Conservation (phyloP, 768 basidiomycete species). For the Boletus rex-veris region DNA sequence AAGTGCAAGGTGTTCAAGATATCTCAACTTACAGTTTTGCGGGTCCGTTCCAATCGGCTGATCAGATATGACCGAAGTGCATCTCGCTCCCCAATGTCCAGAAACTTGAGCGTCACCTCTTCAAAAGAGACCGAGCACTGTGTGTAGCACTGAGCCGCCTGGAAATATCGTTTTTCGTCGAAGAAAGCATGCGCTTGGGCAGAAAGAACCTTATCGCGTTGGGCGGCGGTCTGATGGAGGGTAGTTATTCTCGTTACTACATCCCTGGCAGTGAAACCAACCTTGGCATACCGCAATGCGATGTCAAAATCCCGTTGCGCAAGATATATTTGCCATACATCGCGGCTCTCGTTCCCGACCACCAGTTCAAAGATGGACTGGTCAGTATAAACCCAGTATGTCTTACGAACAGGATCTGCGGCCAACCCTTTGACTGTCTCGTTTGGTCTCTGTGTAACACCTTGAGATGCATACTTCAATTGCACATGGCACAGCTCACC, state of each 20-base stretch:
- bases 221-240: conserved; percentile 67
- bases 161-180: conserved; percentile 76
- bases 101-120: conserved; percentile 84
- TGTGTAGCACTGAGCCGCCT: conserved; percentile 89
- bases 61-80: conserved; percentile 87
- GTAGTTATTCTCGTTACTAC: not conserved
- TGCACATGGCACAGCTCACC: conserved; percentile 42
- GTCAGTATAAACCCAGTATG: conserved; percentile 93
- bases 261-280: conserved; percentile 27
- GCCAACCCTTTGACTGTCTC: conserved; percentile 73
- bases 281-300: conserved; percentile 82
- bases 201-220: conserved; percentile 79
- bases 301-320: conserved; percentile 73
- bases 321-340: conserved; percentile 92
- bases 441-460: conserved; percentile 56
- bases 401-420: conserved; percentile 82
- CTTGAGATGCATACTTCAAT: conserved; percentile 4
- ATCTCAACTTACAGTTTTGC: conserved; percentile 62
- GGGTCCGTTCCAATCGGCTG: conserved; percentile 79
- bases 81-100: conserved; percentile 88
- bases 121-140: conserved; percentile 87
- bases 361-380: conserved; percentile 86
- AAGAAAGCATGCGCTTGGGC: conserved; percentile 83
- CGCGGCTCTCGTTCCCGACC: conserved; percentile 83
- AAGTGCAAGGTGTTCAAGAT: not conserved